Evolutionary conservation across 2,329 filamentous ascomycete genomes (phyloP).

Genomic region (Emergomyces orientalis): DNA sequence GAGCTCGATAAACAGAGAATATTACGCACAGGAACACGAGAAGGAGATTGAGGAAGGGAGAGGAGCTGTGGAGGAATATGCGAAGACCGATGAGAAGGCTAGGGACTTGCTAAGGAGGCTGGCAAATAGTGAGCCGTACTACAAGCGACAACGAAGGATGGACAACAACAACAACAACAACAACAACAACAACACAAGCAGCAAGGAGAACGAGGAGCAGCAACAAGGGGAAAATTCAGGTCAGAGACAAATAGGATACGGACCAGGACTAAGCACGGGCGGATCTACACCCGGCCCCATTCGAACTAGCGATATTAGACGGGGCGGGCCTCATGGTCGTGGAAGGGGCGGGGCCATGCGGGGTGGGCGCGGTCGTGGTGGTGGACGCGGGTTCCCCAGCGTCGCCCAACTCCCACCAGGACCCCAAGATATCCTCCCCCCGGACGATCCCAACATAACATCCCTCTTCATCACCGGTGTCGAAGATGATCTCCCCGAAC

Average conservation of each 20-base stretch:
- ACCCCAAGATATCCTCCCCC: conserved; percentile 77
- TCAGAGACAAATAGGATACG: conserved; percentile 32
- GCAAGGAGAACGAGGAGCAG: not conserved
- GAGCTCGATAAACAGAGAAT: conserved; percentile 90
- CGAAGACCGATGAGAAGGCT: conserved; percentile 95
- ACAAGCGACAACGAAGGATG: conserved; percentile 52
- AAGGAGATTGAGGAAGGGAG: conserved; percentile 87
- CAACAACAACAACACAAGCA: conserved; percentile 24
- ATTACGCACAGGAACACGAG: conserved; percentile 96
- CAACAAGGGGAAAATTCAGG: conserved; percentile 40
- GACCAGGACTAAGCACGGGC: conserved; percentile 43
- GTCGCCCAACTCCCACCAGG: conserved; percentile 67
- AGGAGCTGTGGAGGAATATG: conserved; percentile 78
- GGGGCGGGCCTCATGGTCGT: conserved; percentile 20
- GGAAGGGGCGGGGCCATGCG: conserved; percentile 40
- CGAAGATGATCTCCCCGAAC: conserved; percentile 90
- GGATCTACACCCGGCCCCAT: conserved; percentile 64
- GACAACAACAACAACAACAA: conserved; percentile 25
- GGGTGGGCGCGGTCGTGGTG: conserved; percentile 38
- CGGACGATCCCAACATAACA: conserved; percentile 73
- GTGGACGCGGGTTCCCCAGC: conserved; percentile 55
- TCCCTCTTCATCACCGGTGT: conserved; percentile 92
- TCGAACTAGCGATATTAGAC: conserved; percentile 55
- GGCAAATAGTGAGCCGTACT: conserved; percentile 90
- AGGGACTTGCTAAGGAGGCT: conserved; percentile 74